A percentile compares a stretch with the other conserved stretches of the same genome.
Evolutionary conservation across 495 filamentous ascomycete species (phyloP).

Genomic region (Talaromyces stipitatus): DNA sequence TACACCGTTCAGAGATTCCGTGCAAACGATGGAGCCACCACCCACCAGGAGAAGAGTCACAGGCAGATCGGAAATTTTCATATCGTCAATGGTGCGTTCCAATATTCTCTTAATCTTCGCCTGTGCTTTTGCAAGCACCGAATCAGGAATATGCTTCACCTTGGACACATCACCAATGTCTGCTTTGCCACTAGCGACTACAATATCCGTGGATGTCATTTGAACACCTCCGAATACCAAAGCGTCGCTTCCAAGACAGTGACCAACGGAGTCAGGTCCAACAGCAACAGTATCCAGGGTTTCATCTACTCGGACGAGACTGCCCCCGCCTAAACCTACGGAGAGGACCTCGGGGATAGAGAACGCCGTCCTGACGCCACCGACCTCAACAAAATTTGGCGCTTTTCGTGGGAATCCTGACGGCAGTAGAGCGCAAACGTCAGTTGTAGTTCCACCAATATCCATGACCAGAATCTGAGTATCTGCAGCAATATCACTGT

Average conservation of each 20-base stretch:
- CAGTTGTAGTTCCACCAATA: constrained; percentile 50
- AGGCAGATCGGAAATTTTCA: constrained; percentile 17
- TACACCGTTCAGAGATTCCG: constrained; percentile 13
- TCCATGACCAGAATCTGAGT: constrained; percentile 6
- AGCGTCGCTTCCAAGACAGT: constrained; percentile 39
- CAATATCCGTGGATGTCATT: constrained; percentile 44
- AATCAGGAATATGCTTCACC: constrained; percentile 2
- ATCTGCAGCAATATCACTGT: constrained; percentile 5
- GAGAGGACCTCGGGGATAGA: constrained; percentile 46
- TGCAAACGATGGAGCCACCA: constrained; percentile 16
- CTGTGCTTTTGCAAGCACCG: constrained; percentile 8
- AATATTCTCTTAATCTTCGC: constrained; percentile 13
- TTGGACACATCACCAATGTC: constrained; percentile 22
- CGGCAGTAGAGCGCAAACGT: constrained; percentile 43
- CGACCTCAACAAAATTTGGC: constrained; percentile 31
- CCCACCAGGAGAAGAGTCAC: constrained; percentile 17
- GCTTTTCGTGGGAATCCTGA: constrained; percentile 49
- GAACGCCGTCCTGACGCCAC: constrained; percentile 45
- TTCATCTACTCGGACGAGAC: constrained; percentile 31
- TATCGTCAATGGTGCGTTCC: constrained; percentile 13
- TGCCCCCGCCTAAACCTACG: constrained; percentile 48
- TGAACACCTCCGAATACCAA: constrained; percentile 45
- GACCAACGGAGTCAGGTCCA: constrained; percentile 50
- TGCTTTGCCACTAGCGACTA: constrained; percentile 25
- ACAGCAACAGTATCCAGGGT: constrained; percentile 26